Evolutionary conservation across 768 basidiomycete genomes (phyloP).

Genomic region (Lentinus tigrinus): DNA sequence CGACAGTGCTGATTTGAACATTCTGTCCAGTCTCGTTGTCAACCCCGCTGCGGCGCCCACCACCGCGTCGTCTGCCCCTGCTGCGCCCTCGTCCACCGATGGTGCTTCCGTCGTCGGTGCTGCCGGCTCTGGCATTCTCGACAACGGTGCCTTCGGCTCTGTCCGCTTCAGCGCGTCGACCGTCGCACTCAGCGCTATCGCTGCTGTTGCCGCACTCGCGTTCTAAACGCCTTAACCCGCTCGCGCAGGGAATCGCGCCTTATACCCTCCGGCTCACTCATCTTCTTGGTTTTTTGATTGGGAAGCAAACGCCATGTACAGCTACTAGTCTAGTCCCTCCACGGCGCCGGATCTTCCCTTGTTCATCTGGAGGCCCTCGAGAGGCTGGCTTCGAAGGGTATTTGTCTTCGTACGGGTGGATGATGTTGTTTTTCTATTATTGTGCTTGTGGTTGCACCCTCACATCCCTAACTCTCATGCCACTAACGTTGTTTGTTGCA

Average conservation of each 20-base stretch:
- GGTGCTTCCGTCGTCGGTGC: slow-evolving; percentile 31
- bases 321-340: slow-evolving; percentile 18
- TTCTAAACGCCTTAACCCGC: slow-evolving; percentile 10
- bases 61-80: slow-evolving; percentile 17
- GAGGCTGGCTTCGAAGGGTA: slow-evolving; percentile 14
- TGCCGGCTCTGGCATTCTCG: slow-evolving; percentile 31
- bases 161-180: slow-evolving; percentile 24
- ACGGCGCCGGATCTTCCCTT: slow-evolving; percentile 17
- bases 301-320: slow-evolving; percentile 21
- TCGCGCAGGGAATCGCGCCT: slow-evolving; percentile 13
- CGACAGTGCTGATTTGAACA: background rate
- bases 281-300: background rate
- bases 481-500: slow-evolving; percentile 6
- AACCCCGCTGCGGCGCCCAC: slow-evolving; percentile 16
- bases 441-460: background rate
- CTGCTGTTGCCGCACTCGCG: slow-evolving; percentile 24
- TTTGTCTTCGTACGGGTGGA: slow-evolving; percentile 6
- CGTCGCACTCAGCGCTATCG: slow-evolving; percentile 22
- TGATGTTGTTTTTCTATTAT: slow-evolving; percentile 16
- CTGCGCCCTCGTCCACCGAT: slow-evolving; percentile 2
- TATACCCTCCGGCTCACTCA: slow-evolving; percentile 10
- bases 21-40: slow-evolving; percentile 13
- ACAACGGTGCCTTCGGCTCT: slow-evolving; percentile 25
- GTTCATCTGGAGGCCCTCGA: slow-evolving; percentile 13
- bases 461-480: background rate